Evolutionary conservation across 768 basidiomycete species (phyloP).

Genomic region (Amanita rubescens): DNA sequence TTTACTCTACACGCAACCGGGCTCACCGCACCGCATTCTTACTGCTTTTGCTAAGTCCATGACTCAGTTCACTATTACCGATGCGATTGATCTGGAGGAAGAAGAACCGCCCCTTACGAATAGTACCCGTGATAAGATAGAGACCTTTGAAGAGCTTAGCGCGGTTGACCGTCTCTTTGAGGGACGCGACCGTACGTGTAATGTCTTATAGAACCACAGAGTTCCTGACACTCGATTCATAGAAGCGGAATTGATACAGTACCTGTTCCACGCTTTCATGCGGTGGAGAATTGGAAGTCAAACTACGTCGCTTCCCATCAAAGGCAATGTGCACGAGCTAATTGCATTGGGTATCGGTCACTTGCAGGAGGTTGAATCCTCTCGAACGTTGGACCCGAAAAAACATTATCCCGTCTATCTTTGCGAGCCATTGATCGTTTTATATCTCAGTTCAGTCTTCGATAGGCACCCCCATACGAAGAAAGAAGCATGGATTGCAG

Average conservation of each 20-base stretch:
- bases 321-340: conserved; percentile 10
- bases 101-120: conserved; percentile 5
- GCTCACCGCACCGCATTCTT: conserved; percentile 14
- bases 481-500: conserved; percentile 6
- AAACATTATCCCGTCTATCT: conserved; percentile 9
- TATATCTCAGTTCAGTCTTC: conserved; percentile 14
- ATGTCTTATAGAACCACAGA: background rate
- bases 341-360: conserved; percentile 12
- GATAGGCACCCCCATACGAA: background rate
- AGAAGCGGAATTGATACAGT: conserved; percentile 9
- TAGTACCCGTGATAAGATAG: conserved; percentile 5
- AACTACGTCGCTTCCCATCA: conserved; percentile 6
- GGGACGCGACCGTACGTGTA: conserved; percentile 6
- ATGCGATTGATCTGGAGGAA: conserved; percentile 15
- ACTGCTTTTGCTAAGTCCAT: conserved; percentile 12
- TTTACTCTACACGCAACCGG: conserved; percentile 11
- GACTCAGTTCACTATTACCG: conserved; percentile 13
- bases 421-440: conserved; percentile 11
- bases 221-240: conserved; percentile 8
- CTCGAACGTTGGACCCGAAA: background rate
- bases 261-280: conserved; percentile 11
- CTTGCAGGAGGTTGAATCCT: conserved; percentile 4
- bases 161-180: conserved; percentile 10
- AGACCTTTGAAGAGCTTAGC: conserved; percentile 8
- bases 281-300: conserved; percentile 12